Evolutionary conservation across 1,284 basidiomycete genomes (phyloP).

Genomic region (Athelia sp.): DNA sequence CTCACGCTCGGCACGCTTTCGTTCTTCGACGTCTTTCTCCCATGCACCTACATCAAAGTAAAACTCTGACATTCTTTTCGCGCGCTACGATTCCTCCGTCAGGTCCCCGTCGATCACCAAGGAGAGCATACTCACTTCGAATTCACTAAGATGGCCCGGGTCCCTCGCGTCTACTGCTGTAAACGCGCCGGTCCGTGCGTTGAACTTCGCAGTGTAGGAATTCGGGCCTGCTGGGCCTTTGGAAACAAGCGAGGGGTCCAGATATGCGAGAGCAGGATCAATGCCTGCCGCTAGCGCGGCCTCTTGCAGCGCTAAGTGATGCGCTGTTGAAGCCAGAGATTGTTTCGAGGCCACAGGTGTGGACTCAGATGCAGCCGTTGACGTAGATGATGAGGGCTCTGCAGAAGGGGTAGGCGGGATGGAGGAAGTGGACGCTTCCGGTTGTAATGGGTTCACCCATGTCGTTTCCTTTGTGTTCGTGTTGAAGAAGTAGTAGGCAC

Average conservation of each 20-base stretch:
- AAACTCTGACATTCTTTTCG: constrained; percentile 74
- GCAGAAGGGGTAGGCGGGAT: constrained; percentile 14
- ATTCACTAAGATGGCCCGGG: constrained; percentile 77
- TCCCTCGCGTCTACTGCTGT: constrained; percentile 60
- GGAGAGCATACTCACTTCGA: constrained; percentile 53
- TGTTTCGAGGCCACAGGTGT: constrained; percentile 20
- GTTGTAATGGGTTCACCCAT: constrained; percentile 79
- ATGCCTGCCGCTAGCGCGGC: constrained; percentile 75
- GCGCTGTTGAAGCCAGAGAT: constrained; percentile 21
- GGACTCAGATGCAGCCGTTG: constrained; percentile 13
- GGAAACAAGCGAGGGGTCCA: constrained; percentile 67
- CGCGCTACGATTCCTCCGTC: background rate
- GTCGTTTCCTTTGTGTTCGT: constrained; percentile 76
- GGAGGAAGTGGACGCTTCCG: constrained; percentile 19
- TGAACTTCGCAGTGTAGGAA: constrained; percentile 72
- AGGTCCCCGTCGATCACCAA: too few species aligned
- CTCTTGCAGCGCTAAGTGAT: constrained; percentile 47
- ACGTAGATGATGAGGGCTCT: constrained; percentile 21
- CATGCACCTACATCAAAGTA: constrained; percentile 86
- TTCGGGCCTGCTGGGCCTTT: constrained; percentile 38
- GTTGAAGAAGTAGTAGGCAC: constrained; percentile 90
- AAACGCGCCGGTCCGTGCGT: constrained; percentile 80
- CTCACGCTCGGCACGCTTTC: constrained; percentile 48
- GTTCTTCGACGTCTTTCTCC: constrained; percentile 66
- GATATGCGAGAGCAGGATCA: constrained; percentile 77